Percentiles rank a stretch among this genome's conserved stretches.
These are phyloP conservation scores for Lipomyces japonicus DNA, from an alignment of 805 yeast species.

Conservation along the genomic window DNA sequence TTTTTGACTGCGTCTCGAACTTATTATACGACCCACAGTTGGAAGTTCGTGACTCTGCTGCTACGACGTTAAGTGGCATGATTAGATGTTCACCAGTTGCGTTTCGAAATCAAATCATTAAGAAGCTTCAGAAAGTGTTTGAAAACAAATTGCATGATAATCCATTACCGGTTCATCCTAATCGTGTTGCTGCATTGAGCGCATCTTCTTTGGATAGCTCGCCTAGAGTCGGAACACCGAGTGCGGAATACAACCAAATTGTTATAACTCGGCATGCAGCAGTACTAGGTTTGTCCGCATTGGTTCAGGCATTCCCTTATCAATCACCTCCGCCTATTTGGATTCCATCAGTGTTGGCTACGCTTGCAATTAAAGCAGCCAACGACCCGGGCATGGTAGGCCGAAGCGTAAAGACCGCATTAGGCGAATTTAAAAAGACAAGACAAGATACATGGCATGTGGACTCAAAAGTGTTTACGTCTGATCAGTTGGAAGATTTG, in stretches of 20 bases:
- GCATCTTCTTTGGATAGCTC: slow-evolving; percentile 3
- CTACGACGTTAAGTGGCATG: slow-evolving; percentile 72
- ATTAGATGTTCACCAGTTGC: slow-evolving; percentile 57
- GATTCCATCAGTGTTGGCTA: slow-evolving; percentile 71
- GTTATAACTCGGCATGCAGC: slow-evolving; percentile 69
- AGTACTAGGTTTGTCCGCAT: slow-evolving; percentile 80
- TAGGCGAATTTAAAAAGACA: slow-evolving; percentile 82
- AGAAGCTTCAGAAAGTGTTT: slow-evolving; percentile 45
- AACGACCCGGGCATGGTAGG: slow-evolving; percentile 77
- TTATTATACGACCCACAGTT: slow-evolving; percentile 60
- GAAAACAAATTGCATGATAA: slow-evolving; percentile 43
- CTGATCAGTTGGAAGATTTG: slow-evolving; percentile 77
- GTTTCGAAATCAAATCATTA: slow-evolving; percentile 42
- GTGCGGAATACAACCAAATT: slow-evolving; percentile 36
- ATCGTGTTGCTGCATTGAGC: slow-evolving; percentile 35
- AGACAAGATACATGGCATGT: slow-evolving; percentile 96
- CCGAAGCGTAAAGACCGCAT: slow-evolving; percentile 71
- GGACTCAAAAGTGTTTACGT: slow-evolving; percentile 69
- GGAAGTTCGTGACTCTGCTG: slow-evolving; percentile 72
- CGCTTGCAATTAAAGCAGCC: slow-evolving; percentile 66
- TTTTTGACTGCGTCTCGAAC: slow-evolving; percentile 52
- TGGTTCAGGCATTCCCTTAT: slow-evolving; percentile 86
- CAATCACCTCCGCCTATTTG: slow-evolving; percentile 86
- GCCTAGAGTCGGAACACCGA: slow-evolving; percentile 14
- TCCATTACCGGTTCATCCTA: slow-evolving; percentile 24